A percentile compares a stretch with the other conserved stretches of the same genome.
These are phyloP conservation scores for Pseudocercospora crystallina DNA, from an alignment of 2,329 filamentous ascomycete species.

Conservation along the genomic window DNA sequence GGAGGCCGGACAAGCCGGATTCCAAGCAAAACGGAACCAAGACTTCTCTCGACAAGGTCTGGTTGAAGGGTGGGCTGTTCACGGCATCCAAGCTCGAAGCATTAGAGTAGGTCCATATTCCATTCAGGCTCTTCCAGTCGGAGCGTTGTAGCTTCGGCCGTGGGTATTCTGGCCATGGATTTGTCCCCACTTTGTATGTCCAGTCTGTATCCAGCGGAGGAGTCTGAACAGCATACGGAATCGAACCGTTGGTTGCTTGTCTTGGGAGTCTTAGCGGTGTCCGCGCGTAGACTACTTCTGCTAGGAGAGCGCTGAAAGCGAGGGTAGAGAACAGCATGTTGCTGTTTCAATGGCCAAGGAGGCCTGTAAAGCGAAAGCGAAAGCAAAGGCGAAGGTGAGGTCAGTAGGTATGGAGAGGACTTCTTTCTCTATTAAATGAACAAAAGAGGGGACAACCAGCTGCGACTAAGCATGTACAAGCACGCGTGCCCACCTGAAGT, in stretches of 20 bases:
- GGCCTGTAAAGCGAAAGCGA: no score
- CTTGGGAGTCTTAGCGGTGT: neutral
- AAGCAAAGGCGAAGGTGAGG: no score
- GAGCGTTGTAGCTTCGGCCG: constrained; percentile 56
- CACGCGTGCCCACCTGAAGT: neutral
- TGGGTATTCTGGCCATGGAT: constrained; percentile 54
- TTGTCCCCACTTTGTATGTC: constrained; percentile 51
- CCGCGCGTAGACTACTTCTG: neutral
- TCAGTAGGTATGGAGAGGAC: no score
- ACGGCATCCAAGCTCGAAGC: constrained; percentile 41
- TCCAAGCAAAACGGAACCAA: constrained; percentile 56
- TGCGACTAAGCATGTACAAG: neutral
- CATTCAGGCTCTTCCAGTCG: constrained; percentile 56
- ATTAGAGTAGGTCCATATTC: constrained; percentile 55
- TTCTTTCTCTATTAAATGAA: neutral
- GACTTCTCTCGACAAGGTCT: constrained; percentile 45
- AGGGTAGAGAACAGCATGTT: constrained; percentile 6
- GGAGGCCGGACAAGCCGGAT: constrained; percentile 52
- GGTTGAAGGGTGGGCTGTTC: constrained; percentile 46
- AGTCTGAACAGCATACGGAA: constrained; percentile 39
- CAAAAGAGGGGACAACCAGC: neutral
- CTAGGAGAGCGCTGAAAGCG: constrained; percentile 3
- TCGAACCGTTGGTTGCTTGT: constrained; percentile 3
- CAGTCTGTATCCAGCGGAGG: constrained; percentile 51
- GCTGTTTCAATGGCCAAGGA: neutral